phyloP scores from a whole-genome alignment of 2,329 filamentous ascomycete genomes.

The Aureobasidium namibiae region DNA sequence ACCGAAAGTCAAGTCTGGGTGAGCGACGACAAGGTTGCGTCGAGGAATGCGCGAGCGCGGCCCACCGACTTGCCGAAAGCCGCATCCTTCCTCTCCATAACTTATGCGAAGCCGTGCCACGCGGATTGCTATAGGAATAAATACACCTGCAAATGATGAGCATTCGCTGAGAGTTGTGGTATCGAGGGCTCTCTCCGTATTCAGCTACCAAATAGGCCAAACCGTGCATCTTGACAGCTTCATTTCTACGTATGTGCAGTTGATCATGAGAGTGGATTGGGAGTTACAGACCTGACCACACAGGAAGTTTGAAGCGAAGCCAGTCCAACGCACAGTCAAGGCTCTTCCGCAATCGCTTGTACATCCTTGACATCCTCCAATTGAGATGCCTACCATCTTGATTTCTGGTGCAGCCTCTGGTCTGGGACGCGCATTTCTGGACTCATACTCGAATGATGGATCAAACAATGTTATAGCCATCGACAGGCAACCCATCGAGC shows the following conservation, averaged over 20 bases:
- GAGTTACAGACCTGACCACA: too few species aligned
- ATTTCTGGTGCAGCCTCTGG: constrained; percentile 32
- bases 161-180: too few species aligned
- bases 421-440: constrained; percentile 29
- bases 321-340: background rate
- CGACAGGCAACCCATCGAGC: constrained; percentile 20
- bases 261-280: too few species aligned
- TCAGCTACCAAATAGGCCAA: too few species aligned
- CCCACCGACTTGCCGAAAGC: constrained; percentile 2
- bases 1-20: background rate
- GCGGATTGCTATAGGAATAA: too few species aligned
- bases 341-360: background rate
- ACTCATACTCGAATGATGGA: constrained; percentile 19
- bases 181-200: too few species aligned
- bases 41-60: background rate
- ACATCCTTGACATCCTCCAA: background rate
- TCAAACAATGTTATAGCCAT: constrained; percentile 26
- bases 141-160: too few species aligned
- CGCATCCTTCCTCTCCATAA: background rate
- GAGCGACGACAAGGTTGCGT: constrained; percentile 2
- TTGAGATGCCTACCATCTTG: constrained; percentile 22
- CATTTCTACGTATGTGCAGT: too few species aligned
- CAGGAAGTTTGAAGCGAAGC: background rate
- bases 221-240: too few species aligned
- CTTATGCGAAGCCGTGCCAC: too few species aligned